Evolutionary conservation across 345 rosid genomes (phyloP).

Genomic region (Angophora floribunda): DNA sequence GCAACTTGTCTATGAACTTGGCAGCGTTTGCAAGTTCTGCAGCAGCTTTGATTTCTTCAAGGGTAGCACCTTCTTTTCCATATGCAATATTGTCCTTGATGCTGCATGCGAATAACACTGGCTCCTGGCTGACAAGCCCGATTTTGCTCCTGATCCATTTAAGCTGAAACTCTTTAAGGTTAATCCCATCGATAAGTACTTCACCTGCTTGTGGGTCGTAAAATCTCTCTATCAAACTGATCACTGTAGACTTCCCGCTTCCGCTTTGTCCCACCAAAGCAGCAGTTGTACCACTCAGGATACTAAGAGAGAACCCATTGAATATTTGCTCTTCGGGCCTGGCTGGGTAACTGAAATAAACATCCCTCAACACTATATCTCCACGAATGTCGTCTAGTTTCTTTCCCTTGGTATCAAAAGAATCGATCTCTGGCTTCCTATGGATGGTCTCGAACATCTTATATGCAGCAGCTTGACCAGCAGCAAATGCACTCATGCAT

Average conservation of each 20-base stretch:
- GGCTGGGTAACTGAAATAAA: constrained; percentile 29
- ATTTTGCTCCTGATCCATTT: constrained; percentile 25
- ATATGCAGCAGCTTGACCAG: constrained; percentile 24
- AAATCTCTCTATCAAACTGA: constrained; percentile 23
- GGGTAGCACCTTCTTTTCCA: constrained; percentile 25
- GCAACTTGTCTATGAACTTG: constrained; percentile 29
- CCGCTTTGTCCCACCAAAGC: constrained; percentile 40
- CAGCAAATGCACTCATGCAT: constrained; percentile 24
- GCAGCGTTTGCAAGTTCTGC: constrained; percentile 29
- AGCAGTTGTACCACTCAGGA: constrained; percentile 15
- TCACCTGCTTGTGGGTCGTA: constrained; percentile 22
- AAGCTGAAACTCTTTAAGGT: constrained; percentile 17
- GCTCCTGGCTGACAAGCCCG: constrained; percentile 30
- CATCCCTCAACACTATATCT: constrained; percentile 16
- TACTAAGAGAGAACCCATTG: constrained; percentile 15
- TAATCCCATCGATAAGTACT: constrained; percentile 21
- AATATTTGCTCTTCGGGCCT: constrained; percentile 27
- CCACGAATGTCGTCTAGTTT: constrained; percentile 14
- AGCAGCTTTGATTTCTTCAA: constrained; percentile 19
- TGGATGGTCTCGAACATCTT: constrained; percentile 30
- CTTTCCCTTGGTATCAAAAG: constrained; percentile 13
- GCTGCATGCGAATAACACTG: constrained; percentile 21
- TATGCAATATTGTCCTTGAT: constrained; percentile 26
- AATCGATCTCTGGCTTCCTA: constrained; percentile 22
- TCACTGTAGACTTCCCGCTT: constrained; percentile 29